A percentile compares a stretch with the other conserved stretches of the same genome.
Conservation (phyloP, 768 basidiomycete genomes). For the Suillus clintonianus region DNA sequence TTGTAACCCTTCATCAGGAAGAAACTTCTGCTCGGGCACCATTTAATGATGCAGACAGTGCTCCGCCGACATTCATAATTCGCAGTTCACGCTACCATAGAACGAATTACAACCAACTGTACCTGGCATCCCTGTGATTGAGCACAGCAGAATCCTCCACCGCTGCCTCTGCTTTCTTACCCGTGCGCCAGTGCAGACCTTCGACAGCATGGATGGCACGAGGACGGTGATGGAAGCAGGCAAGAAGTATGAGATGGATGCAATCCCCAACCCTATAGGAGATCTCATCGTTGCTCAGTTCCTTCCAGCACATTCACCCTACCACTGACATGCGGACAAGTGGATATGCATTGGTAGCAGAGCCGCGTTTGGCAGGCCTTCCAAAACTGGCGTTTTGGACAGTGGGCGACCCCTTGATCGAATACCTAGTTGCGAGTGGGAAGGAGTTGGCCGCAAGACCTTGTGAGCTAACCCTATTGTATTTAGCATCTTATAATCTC, state of each 20-base stretch:
- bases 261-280: slow-evolving; percentile 24
- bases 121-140: slow-evolving; percentile 42
- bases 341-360: neutral
- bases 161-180: slow-evolving; percentile 41
- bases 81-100: slow-evolving; percentile 25
- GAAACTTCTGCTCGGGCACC: neutral
- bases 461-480: neutral
- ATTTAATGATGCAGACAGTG: no score
- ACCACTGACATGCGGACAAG: neutral
- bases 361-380: neutral
- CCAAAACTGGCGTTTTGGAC: neutral
- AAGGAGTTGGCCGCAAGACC: slow-evolving; percentile 1
- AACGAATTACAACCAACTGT: slow-evolving; percentile 10
- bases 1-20: neutral
- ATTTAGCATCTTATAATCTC: neutral
- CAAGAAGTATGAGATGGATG: slow-evolving; percentile 43
- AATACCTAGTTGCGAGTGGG: neutral
- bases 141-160: slow-evolving; percentile 37
- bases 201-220: slow-evolving; percentile 34
- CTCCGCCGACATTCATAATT: no score
- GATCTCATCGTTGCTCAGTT: slow-evolving; percentile 13
- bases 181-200: slow-evolving; percentile 33
- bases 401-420: neutral
- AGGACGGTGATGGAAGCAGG: slow-evolving; percentile 37
- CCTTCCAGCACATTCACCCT: slow-evolving; percentile 16